Base-by-base conservation (phyloP, 306 rosid species). In the Citrullus amarus region DNA sequence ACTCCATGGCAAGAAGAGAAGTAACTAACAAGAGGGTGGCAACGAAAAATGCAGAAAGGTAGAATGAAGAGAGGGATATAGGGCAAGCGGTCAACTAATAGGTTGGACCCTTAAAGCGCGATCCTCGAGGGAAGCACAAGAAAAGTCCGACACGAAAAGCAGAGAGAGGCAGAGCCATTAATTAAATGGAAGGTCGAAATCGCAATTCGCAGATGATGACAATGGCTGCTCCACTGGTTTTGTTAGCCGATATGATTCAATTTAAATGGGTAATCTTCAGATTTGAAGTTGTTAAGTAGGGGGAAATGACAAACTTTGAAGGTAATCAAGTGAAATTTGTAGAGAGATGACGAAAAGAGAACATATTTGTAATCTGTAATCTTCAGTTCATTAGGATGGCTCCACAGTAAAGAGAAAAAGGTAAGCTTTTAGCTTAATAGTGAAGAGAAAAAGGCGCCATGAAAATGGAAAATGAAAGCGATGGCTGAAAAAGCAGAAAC, bases 1-100 rank as follows among this genome's bases (percentile, higher is more conserved):
- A 76, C 6, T 90, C 86, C 87, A 90, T 84, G 15, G 57, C 53
- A 68, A 54, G 30, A n/a, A 43, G 62, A 8, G 73, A 25, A 44
- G 39, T 36, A 36, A 8, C 60, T 1, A 55, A 25, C n/a, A 9
- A 34, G 46, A 65, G 11, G 36, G 39, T 13, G n/a, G 67, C 36
- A 20, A 4, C 39, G 39, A 36, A 36, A 68, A 69, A 25, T 71
- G 59, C 36, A 71, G n/a, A 18, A 22, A 22, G n/a, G 36, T 4
- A 18, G 77, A 41, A 13, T 16, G 55, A 6, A 38, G 46, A 78
- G 79, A 9, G 17, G 10, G 76, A 75, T 8, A 30, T 6, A 55
- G 65, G 11, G 71, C 9, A 28, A 54, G 56, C 3, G 13, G 15
- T 22, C 10, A 71, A 25, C 15, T 28, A 1, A 6, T 6, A 59